Base-by-base conservation (phyloP, 169 alveolate species). In the Toxoplasma gondii region DNA sequence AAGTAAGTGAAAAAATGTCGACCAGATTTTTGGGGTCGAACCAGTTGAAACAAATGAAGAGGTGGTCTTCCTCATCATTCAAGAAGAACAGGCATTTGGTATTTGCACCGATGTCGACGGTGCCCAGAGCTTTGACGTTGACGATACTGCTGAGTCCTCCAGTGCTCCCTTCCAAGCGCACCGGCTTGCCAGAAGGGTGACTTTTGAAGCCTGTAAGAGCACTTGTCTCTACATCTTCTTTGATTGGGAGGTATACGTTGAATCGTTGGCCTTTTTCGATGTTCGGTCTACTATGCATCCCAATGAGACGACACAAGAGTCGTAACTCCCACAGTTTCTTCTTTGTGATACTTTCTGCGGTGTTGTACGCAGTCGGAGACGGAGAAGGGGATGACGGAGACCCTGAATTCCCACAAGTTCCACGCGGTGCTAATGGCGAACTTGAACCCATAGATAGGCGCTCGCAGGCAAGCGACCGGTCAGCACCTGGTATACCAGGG, bases 51-150 rank as follows among this genome's bases (percentile, higher is more conserved):
- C 90, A 82, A 36, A 82, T 82, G 27, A n/a, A 82, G 29, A 82
- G 67, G 90, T 82, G 90, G 67, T 82, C 90, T n/a, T 82, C 90
- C 5, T 41, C 67, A 31, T 82, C 90, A 45, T 82, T 82, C 17
- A 82, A 36, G 67, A 82, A 82, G 31, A 82, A n/a, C 22, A 82
- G 90, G 67, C 90, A 82, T n/a, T 82, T 82, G 90, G 90, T 82
- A n/a, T 82, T 82, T 16, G 90, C 90, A 17, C 90, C 90, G 67
- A 82, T 82, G 90, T 82, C 90, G 36, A 82, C 90, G 7, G 58
- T 38, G 9, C 90, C 90, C 9, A 82, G 39, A 17, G 41, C 90
- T n/a, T 82, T 41, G 70, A 82, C 41, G 17, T 41, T 49, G n/a
- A 41, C 90, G 22, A 7, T 82, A 49, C 43, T 39, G 64, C 67